phyloP scores from a whole-genome alignment of 768 basidiomycete species.

The Favolaschia claudopus region DNA sequence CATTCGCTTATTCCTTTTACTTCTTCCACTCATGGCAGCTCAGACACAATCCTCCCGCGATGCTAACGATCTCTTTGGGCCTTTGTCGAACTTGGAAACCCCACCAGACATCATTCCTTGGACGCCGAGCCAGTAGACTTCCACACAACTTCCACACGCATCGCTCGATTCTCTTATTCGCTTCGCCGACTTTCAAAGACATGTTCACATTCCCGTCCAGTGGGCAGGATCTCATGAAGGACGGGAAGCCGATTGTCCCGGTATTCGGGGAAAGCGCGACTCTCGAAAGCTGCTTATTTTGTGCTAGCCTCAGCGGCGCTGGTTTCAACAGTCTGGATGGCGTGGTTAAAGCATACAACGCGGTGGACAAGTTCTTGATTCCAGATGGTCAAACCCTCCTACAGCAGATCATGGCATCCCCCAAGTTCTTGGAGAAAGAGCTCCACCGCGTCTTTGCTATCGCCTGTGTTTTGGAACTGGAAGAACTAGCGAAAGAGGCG shows the following conservation, averaged over 20 bases:
- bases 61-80: too few species aligned
- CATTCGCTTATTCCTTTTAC: too few species aligned
- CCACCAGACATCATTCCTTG: conserved; percentile 37
- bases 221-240: conserved; percentile 26
- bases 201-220: conserved; percentile 30
- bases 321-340: not conserved
- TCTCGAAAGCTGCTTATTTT: too few species aligned
- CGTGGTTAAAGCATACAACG: not conserved
- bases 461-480: not conserved
- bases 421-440: not conserved
- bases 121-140: conserved; percentile 37
- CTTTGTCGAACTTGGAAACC: too few species aligned
- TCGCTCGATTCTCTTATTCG: conserved; percentile 34
- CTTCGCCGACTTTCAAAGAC: conserved; percentile 35
- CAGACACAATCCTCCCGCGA: too few species aligned
- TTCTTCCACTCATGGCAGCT: too few species aligned
- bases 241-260: not conserved
- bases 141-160: too few species aligned
- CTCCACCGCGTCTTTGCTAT: not conserved
- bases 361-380: not conserved
- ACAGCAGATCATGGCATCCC: not conserved
- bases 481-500: not conserved
- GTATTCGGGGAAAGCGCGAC: not conserved
- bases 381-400: not conserved
- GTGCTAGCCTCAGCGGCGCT: not conserved